A percentile compares a stretch with the other conserved stretches of the same genome.
phyloP scores from a whole-genome alignment of 208 protist species.

The Trypanosoma congolense region DNA sequence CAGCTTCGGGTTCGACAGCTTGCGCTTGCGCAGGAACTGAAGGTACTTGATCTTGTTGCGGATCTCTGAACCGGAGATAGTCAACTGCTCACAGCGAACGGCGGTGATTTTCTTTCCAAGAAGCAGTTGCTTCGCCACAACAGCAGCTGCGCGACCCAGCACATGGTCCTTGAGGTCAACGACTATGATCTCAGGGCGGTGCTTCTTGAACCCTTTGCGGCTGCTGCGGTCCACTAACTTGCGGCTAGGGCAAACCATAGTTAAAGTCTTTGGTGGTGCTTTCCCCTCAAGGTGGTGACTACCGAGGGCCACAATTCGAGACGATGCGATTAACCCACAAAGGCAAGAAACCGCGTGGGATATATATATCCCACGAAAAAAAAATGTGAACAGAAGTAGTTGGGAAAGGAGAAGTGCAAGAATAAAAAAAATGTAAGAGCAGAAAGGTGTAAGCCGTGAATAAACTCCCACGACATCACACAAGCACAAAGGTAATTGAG shows the following conservation, averaged over 20 bases:
- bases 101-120: slow-evolving; percentile 95
- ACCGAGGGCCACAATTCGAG: too few species aligned
- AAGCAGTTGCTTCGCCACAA: slow-evolving; percentile 97
- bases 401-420: neutral
- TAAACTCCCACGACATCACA: too few species aligned
- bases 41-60: slow-evolving; percentile 97
- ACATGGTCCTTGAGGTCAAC: slow-evolving; percentile 98
- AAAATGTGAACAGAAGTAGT: slow-evolving; percentile 14
- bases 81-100: slow-evolving; percentile 96
- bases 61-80: slow-evolving; percentile 93
- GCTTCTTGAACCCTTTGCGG: slow-evolving; percentile 76
- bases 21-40: slow-evolving; percentile 93
- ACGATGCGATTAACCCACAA: too few species aligned
- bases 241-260: slow-evolving; percentile 69
- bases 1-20: slow-evolving; percentile 96
- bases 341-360: slow-evolving; percentile 4
- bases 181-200: slow-evolving; percentile 88
- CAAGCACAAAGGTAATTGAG: too few species aligned
- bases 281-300: slow-evolving; percentile 11
- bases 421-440: slow-evolving; percentile 14
- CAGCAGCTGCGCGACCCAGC: slow-evolving; percentile 95
- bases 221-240: slow-evolving; percentile 49
- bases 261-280: slow-evolving; percentile 18
- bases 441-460: too few species aligned
- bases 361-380: neutral